Percentiles rank a stretch among this genome's conserved stretches.
These are phyloP conservation scores for Pseudogymnoascus sp. DNA, from an alignment of 2,329 filamentous ascomycete species.

Conservation along the genomic window DNA sequence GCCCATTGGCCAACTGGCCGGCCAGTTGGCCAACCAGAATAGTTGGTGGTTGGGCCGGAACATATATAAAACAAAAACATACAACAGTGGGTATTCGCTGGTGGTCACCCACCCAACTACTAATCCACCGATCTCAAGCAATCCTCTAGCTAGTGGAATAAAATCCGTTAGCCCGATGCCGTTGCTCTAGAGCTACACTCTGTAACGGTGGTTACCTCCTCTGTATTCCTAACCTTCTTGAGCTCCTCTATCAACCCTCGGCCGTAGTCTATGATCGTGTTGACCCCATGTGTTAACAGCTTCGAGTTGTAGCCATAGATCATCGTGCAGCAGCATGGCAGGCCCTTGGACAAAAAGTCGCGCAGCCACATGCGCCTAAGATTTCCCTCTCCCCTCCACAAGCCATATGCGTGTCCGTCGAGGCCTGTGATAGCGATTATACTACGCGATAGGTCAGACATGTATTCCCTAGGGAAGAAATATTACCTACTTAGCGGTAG, in stretches of 20 bases:
- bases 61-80: too few species aligned
- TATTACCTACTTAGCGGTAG: conserved; percentile 20
- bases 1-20: too few species aligned
- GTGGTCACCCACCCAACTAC: too few species aligned
- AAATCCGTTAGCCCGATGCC: conserved; percentile 10
- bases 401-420: conserved; percentile 31
- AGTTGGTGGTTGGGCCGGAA: too few species aligned
- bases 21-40: too few species aligned
- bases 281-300: conserved; percentile 24
- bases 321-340: conserved; percentile 28
- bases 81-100: too few species aligned
- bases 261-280: conserved; percentile 18
- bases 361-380: conserved; percentile 29
- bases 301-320: conserved; percentile 35
- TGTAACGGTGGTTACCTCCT: conserved; percentile 18
- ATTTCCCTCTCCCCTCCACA: conserved; percentile 26
- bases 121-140: too few species aligned
- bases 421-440: conserved; percentile 28
- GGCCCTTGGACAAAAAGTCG: conserved; percentile 28
- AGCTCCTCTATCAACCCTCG: conserved; percentile 22
- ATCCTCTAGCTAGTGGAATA: conserved; percentile 21
- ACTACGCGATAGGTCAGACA: conserved; percentile 14
- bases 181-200: neutral
- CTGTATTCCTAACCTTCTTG: conserved; percentile 23
- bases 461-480: neutral